A percentile compares a stretch with the other conserved stretches of the same genome.
These are phyloP conservation scores for Trichoderma koningii DNA, from an alignment of 2,329 filamentous ascomycete species.

Conservation along the genomic window DNA sequence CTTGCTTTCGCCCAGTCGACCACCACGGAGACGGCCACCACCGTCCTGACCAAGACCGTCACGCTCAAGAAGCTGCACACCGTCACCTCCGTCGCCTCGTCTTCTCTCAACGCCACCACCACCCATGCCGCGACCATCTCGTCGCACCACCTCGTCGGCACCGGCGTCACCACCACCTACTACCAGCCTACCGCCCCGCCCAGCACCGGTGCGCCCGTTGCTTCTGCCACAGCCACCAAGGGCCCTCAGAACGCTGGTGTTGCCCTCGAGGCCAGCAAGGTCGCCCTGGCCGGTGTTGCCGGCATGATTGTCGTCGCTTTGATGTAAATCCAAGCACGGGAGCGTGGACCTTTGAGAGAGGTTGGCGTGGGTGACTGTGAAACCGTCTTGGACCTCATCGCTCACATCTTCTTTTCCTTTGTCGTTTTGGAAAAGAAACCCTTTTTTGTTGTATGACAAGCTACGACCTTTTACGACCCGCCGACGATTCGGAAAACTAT, in stretches of 20 bases:
- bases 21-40: constrained; percentile 44
- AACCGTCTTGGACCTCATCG: constrained; percentile 9
- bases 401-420: constrained; percentile 23
- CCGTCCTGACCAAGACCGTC: constrained; percentile 51
- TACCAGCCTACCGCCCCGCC: constrained; percentile 31
- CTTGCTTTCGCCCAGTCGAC: constrained; percentile 51
- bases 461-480: constrained; percentile 30
- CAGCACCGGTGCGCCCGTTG: constrained; percentile 36
- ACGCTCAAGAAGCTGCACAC: constrained; percentile 53
- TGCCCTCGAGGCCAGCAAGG: constrained; percentile 47
- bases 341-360: not conserved
- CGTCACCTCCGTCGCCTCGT: constrained; percentile 34
- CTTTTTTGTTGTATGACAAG: constrained; percentile 27
- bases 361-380: not conserved
- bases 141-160: constrained; percentile 28
- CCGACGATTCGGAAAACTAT: constrained; percentile 25
- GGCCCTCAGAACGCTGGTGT: constrained; percentile 47
- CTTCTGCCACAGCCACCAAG: constrained; percentile 41
- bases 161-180: constrained; percentile 31
- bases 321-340: constrained; percentile 44
- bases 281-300: constrained; percentile 52
- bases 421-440: constrained; percentile 12
- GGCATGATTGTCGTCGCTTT: constrained; percentile 55
- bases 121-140: constrained; percentile 40
- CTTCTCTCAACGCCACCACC: constrained; percentile 42